A percentile compares a stretch with the other conserved stretches of the same genome.
Conservation (phyloP, 345 rosid genomes). For the Salix udensis region DNA sequence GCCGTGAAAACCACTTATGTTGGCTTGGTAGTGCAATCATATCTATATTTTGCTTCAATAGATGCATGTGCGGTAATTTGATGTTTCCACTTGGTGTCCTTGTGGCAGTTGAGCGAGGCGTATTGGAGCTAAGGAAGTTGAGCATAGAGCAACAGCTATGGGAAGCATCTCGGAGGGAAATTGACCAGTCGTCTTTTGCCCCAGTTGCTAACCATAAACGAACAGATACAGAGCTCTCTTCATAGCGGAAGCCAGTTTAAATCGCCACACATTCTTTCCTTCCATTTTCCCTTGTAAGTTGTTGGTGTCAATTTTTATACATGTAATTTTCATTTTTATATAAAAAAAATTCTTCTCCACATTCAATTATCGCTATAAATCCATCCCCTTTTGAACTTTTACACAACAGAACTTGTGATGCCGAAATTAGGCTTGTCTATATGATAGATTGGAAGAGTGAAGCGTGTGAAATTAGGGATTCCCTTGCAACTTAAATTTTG, state of each 20-base stretch:
- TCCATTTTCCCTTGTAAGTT: neutral
- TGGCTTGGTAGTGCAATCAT: neutral
- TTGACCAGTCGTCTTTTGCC: constrained; percentile 32
- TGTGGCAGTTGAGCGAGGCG: constrained; percentile 68
- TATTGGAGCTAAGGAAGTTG: constrained; percentile 73
- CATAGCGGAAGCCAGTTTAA: neutral
- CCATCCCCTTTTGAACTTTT: neutral
- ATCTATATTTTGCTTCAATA: neutral
- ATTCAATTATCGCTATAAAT: constrained; percentile 4
- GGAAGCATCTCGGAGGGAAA: constrained; percentile 79
- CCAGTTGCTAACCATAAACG: constrained; percentile 25
- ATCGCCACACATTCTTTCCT: neutral
- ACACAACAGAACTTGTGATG: neutral
- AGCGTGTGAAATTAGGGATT: neutral
- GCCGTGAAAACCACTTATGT: neutral
- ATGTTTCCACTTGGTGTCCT: neutral
- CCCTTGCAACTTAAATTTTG: neutral
- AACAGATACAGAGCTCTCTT: constrained; percentile 23
- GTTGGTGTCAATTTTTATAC: constrained; percentile 3
- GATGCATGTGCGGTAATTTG: neutral
- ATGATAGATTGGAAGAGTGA: neutral
- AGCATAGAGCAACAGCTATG: constrained; percentile 87
- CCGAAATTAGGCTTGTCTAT: constrained; percentile 12
- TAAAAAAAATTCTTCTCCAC: neutral
- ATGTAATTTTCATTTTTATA: neutral